Evolutionary conservation across 768 basidiomycete genomes (phyloP), one percentile per base, ranked within the genome.

Genomic region (Lactarius sanguifluus): DNA sequence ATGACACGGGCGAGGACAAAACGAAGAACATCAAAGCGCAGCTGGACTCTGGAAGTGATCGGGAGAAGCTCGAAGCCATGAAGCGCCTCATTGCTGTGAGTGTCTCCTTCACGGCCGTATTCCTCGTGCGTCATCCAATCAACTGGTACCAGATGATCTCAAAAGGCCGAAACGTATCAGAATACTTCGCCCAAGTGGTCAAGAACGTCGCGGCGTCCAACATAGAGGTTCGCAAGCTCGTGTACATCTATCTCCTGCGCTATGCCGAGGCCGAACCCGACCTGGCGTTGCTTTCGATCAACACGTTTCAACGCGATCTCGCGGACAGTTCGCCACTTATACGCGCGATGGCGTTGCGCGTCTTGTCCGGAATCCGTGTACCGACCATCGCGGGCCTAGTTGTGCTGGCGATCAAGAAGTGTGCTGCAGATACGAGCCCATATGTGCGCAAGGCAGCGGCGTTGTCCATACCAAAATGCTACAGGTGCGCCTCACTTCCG

Each of bases 281-380:
- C 76, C 87, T 98, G 57, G 92, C 96, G 1, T 79, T 99, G 58
- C 83, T 99, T 36, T 96, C 95, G 3, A 96, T 99, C 80, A 99
- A 99, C 78, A 96, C 96, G 1, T 98, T 98, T 75, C 97, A 99
- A 76, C 94, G 93, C 77, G 97, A 99, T 78, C 81, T 99, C 36
- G 87, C 89, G 5, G 97, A 98, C 73, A 81, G 88, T 38, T 97
- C 90, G 68, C 96, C 96, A 0, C 85, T 97, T 72, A 98, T 98
- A 65, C 88, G 97, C 25, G 94, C 95, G 15, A 96, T 98, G 92
- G 95, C 96, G 3, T 79, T 99, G 65, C 84, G 95, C 30, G 96
- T 98, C 2, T 82, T 99, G 52, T 92, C 92, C 64, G 92, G 94
- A 8, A 96, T 99, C 75, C 86, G 87, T 67, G 91, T 98, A 1